Base-by-base conservation (phyloP, 2,329 filamentous ascomycete species). In the Lecanicillium sp. region DNA sequence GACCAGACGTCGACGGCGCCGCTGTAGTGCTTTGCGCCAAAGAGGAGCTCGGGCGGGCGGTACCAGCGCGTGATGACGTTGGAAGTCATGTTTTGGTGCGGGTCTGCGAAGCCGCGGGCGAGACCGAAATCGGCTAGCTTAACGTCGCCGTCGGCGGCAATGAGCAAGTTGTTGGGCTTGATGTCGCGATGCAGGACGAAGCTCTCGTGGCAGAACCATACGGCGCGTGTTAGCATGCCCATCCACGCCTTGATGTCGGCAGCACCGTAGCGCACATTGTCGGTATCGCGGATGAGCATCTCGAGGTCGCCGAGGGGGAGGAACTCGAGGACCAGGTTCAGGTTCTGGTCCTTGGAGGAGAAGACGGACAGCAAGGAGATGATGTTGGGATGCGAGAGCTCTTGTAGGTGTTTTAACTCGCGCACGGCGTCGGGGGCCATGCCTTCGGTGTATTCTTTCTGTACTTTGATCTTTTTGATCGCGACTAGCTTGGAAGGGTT, bases 41-140 rank as follows among this genome's bases (percentile, higher is more conserved):
- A 95, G 46, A 96, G 79, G 16, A 98, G 75, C 68, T 98, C 92
- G 1, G 89, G 89, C 1, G 92, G 89, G 1, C 90, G 77, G 67
- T 96, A 98, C 88, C 92, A 98, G 47, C 88, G 80, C 14, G 92
- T 98, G 59, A 98, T 94, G 47, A 95, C 90, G 54, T 92, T 88
- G 54, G 81, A 80, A 2, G 90, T 95, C 92, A 98, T 98, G 50
- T 74, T 73, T 40, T 78, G 70, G 53, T 88, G 85, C 0, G 92
- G 90, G 58, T 98, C 92, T 7, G 87, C 83, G 58, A 95, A 95
- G 44, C 74, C 78, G 45, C 92, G 73, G 5, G 92, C 92, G 25
- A 98, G 79, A 71, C 92, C 92, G 52, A 98, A 98, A 82, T 98
- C 92, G 27, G 90, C 92, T 36, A 98, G 77, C 60, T 96, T 96